A percentile compares a stretch with the other conserved stretches of the same genome.
Evolutionary conservation across 23 red algal genomes (phyloP).

Genomic region (Pyropia yezoensis): DNA sequence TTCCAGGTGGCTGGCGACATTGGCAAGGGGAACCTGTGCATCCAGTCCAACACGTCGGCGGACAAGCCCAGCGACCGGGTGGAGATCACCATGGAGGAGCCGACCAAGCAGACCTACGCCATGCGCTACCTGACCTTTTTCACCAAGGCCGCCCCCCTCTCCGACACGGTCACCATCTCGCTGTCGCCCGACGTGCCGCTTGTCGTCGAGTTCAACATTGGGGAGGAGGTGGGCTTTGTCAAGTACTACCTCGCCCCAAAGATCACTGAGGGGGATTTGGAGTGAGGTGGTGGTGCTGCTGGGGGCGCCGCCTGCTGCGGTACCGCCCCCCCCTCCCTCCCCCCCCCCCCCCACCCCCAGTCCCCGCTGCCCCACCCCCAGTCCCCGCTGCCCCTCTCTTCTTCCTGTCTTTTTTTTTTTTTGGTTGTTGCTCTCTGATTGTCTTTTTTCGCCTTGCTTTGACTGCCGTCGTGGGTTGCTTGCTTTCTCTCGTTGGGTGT

Average conservation of each 20-base stretch:
- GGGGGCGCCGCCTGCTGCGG: no score
- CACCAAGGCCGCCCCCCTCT: slow-evolving; percentile 87
- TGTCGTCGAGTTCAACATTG: slow-evolving; percentile 68
- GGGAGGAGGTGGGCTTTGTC: slow-evolving; percentile 71
- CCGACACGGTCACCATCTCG: slow-evolving; percentile 65
- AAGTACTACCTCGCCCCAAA: slow-evolving; percentile 94
- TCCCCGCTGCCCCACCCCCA: no score
- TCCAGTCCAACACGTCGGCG: slow-evolving; percentile 61
- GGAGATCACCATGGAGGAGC: slow-evolving; percentile 81
- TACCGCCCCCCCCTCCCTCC: no score
- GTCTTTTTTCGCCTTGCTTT: no score
- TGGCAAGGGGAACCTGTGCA: slow-evolving; percentile 60
- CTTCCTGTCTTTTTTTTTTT: no score
- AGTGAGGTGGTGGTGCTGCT: slow-evolving; percentile 3
- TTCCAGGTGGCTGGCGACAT: slow-evolving; percentile 81
- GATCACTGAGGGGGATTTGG: slow-evolving; percentile 48
- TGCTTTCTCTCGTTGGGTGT: no score
- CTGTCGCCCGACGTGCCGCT: slow-evolving; percentile 65
- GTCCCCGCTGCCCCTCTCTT: no score
- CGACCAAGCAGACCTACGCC: slow-evolving; percentile 81
- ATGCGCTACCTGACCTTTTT: slow-evolving; percentile 76
- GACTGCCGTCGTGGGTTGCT: no score
- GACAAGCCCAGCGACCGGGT: slow-evolving; percentile 66
- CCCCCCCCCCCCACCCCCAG: no score
- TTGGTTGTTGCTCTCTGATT: no score